Conservation (phyloP, 805 yeast species). For the Wickerhamomyces alni region DNA sequence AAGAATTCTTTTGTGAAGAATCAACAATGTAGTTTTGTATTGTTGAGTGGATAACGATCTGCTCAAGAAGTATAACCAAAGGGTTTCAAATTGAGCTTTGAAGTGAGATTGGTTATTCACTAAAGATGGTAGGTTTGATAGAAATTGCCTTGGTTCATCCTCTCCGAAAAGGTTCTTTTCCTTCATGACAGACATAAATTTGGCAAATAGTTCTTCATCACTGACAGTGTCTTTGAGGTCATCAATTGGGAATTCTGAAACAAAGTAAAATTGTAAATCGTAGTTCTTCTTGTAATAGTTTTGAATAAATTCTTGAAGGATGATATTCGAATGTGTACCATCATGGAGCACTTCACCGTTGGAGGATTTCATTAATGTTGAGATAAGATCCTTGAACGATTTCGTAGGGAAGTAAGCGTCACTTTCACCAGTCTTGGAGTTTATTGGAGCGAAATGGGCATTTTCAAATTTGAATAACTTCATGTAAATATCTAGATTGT, state of each 20-base stretch:
- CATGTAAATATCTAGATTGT: constrained; percentile 48
- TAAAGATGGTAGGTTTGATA: constrained; percentile 41
- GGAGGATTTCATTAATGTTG: constrained; percentile 29
- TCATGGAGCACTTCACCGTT: constrained; percentile 37
- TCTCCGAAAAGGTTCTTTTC: constrained; percentile 27
- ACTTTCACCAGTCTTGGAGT: constrained; percentile 10
- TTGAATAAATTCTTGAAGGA: constrained; percentile 50
- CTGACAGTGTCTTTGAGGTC: constrained; percentile 8
- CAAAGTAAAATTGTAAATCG: constrained; percentile 76
- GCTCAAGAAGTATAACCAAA: constrained; percentile 54
- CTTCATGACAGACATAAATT: constrained; percentile 33
- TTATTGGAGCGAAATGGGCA: constrained; percentile 40
- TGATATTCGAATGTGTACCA: constrained; percentile 41
- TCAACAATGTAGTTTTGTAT: constrained; percentile 60
- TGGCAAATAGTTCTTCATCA: constrained; percentile 22
- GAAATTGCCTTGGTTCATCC: constrained; percentile 31
- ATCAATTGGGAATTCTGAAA: constrained; percentile 38
- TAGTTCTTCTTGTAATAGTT: constrained; percentile 52
- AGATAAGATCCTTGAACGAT: constrained; percentile 38
- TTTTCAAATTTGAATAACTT: constrained; percentile 55
- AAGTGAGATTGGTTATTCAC: constrained; percentile 39
- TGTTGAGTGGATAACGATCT: constrained; percentile 43
- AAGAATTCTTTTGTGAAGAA: constrained; percentile 78
- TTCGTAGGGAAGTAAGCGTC: constrained; percentile 59
- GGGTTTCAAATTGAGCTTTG: constrained; percentile 61